Percentiles rank a stretch among this genome's conserved stretches.
Conservation (phyloP, 2,329 filamentous ascomycete genomes). For the Cladosporium sp. region DNA sequence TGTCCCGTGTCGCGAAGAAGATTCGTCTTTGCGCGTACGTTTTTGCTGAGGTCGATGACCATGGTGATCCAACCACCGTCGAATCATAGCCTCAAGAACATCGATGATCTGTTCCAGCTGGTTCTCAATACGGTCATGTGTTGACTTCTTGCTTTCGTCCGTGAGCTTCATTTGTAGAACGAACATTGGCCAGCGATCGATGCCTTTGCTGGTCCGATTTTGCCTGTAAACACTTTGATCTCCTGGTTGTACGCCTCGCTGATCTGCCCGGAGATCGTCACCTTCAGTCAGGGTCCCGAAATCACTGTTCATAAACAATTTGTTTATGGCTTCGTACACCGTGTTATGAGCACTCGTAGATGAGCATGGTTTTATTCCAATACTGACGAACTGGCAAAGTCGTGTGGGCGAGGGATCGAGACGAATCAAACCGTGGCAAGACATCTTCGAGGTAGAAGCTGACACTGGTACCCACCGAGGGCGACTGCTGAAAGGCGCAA, state of each 20-base stretch:
- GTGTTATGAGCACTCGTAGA: conserved; percentile 60
- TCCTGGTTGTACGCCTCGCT: background rate
- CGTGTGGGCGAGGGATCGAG: conserved; percentile 69
- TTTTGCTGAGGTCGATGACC: conserved; percentile 60
- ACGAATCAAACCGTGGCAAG: conserved; percentile 71
- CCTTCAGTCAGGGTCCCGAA: conserved; percentile 61
- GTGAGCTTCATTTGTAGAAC: conserved; percentile 58
- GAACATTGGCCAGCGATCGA: conserved; percentile 89
- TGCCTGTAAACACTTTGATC: background rate
- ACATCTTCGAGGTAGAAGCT: conserved; percentile 62
- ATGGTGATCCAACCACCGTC: conserved; percentile 73
- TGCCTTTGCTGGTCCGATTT: conserved; percentile 56
- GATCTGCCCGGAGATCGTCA: conserved; percentile 43
- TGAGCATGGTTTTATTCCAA: conserved; percentile 69
- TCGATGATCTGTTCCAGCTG: conserved; percentile 59
- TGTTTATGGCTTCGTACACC: conserved; percentile 77
- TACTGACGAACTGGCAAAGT: conserved; percentile 75
- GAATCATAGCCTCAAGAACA: conserved; percentile 67
- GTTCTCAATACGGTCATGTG: background rate
- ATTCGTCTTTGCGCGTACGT: conserved; percentile 15
- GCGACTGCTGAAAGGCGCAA: conserved; percentile 56
- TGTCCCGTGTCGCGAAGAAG: background rate
- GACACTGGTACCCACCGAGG: conserved; percentile 69
- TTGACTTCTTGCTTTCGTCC: background rate
- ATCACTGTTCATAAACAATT: conserved; percentile 70